phyloP scores from a whole-genome alignment of 495 filamentous ascomycete species.

The Daldinia childiae region DNA sequence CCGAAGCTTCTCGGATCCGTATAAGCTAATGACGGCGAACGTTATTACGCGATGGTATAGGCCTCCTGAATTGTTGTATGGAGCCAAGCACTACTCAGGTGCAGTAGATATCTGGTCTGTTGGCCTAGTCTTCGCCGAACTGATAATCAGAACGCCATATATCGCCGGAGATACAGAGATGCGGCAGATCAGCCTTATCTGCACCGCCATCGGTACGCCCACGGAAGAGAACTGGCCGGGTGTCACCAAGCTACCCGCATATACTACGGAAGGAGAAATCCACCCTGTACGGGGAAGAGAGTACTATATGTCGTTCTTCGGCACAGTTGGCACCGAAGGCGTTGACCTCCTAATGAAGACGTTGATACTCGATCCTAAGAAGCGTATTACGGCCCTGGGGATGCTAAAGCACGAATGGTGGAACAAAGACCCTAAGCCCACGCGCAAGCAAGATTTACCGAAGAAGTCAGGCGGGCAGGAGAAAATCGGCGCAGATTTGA shows the following conservation, averaged over 20 bases:
- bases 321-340: conserved; percentile 78
- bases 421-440: conserved; percentile 82
- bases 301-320: conserved; percentile 75
- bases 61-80: conserved; percentile 91
- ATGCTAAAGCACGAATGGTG: conserved; percentile 89
- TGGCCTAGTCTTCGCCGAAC: conserved; percentile 90
- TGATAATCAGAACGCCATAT: conserved; percentile 82
- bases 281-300: conserved; percentile 72
- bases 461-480: conserved; percentile 68
- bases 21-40: conserved; percentile 86
- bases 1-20: conserved; percentile 86
- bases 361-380: conserved; percentile 84
- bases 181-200: conserved; percentile 83
- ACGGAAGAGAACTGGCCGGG: conserved; percentile 97
- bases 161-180: conserved; percentile 74
- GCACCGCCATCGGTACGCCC: conserved; percentile 85
- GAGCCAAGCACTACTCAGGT: conserved; percentile 86
- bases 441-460: conserved; percentile 83
- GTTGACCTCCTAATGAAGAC: conserved; percentile 89
- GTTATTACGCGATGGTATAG: conserved; percentile 98
- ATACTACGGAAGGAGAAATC: conserved; percentile 67
- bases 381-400: conserved; percentile 76
- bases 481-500: conserved; percentile 86
- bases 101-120: conserved; percentile 97
- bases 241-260: conserved; percentile 81